Evolutionary conservation across 352 stramenopile genomes (phyloP), one percentile per base, ranked within the genome.

Genomic region (Globisporangium splendens): DNA sequence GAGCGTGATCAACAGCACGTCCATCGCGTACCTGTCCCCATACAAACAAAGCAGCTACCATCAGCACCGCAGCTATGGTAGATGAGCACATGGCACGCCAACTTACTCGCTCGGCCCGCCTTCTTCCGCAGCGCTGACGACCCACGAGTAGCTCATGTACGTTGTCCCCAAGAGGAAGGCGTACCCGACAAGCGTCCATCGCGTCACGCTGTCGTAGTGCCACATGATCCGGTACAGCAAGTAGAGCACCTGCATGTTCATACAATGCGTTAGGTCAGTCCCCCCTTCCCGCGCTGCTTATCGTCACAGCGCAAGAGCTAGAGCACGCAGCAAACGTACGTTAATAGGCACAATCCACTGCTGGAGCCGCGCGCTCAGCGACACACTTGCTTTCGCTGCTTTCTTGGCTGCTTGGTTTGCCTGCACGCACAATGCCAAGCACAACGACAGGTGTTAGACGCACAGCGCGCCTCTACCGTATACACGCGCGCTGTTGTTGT

Each of bases 341-440:
- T 93, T 91, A 44, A 92, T 89, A 14, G 83, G 75, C 31, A 90
- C 42, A 59, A 95, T 95, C 72, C 75, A 91, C 62, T 83, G 70
- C 66, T 91, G 77, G 51, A 95, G 75, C 11, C 73, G 75, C 20
- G 77, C 67, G 51, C 83, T 90, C 53, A 95, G 75, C 54, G 77
- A 85, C 18, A 72, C 71, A 50, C 83, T 86, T 49, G 79, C 68
- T 43, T 72, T 71, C 58, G 93, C 74, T 24, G 86, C 86, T 66
- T 93, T 95, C 70, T 95, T 95, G 15, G 82, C 82, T 42, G 86
- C 79, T 56, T 95, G 86, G 42, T 93, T 93, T 38, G 86, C 86
- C 86, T 95, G 55, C 24, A 20, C 2, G 1, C n/a, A 52, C 33
- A 50, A 18, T 8, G 11, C 31, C 2, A 8, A n/a, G 17, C 2